Base-by-base conservation (phyloP, 306 rosid genomes). In the Biancaea sappan region DNA sequence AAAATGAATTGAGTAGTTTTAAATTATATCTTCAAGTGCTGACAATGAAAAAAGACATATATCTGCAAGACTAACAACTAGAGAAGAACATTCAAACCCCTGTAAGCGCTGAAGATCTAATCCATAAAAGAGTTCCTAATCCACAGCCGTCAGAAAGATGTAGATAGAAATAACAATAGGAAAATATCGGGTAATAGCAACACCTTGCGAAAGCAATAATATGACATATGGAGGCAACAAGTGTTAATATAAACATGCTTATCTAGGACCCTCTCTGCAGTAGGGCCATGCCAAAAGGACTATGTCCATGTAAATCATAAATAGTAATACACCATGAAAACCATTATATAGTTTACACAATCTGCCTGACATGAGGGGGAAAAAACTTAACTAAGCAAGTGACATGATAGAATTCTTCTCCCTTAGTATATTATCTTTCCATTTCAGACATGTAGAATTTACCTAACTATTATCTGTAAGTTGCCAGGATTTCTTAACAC, bases 1-100 rank as follows among this genome's bases (percentile, higher is more conserved):
- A 71, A 63, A 63, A 25, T 5, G 35, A 61, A 10, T 67, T 63
- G 37, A 63, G 34, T 9, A 38, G 19, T 24, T 54, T 28, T 31
- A 47, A 48, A 65, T 37, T 22, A 29, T 32, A 82, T 64, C 48
- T 43, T 57, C 71, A 72, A 71, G 40, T 34, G 25, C 57, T 28
- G 7, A 56, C 63, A 76, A 75, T 26, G 11, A 40, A 18, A 71
- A 16, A 13, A 53, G 21, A 47, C 64, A n/a, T n/a, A n/a, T n/a
- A n/a, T n/a, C n/a, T n/a, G n/a, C n/a, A n/a, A n/a, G n/a, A n/a
- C n/a, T n/a, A n/a, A n/a, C n/a, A n/a, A n/a, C n/a, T n/a, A n/a
- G n/a, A n/a, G n/a, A n/a, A n/a, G n/a, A n/a, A n/a, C n/a, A 6
- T 26, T 64, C 58, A 65, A 71, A 48, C 51, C 52, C 19, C 54